phyloP scores from a whole-genome alignment of 345 rosid species.

The Citrus maxima region DNA sequence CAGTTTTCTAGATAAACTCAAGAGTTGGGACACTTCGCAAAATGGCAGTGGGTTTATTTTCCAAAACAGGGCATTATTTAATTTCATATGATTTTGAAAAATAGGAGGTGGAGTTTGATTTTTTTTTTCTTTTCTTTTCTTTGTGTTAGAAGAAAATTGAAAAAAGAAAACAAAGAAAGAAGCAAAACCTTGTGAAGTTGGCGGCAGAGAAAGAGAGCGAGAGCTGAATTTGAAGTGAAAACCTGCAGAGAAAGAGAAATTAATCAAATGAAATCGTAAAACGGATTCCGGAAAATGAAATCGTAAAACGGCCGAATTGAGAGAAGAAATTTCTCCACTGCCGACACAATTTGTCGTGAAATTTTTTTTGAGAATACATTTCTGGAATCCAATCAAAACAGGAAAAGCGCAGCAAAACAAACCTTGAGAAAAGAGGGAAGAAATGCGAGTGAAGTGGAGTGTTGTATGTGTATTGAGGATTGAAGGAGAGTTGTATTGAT shows the following conservation, averaged over 20 bases:
- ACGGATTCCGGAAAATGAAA: not conserved
- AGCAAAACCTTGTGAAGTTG: not conserved
- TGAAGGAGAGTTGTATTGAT: too few species aligned
- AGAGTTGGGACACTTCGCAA: not conserved
- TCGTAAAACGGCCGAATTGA: not conserved
- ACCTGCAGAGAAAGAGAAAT: not conserved
- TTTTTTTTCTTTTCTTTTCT: not conserved
- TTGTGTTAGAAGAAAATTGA: too few species aligned
- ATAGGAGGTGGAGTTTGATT: not conserved
- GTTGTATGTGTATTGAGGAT: too few species aligned
- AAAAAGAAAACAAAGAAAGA: too few species aligned
- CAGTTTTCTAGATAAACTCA: not conserved
- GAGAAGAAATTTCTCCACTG: too few species aligned
- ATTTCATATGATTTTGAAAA: not conserved
- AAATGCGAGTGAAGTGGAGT: too few species aligned
- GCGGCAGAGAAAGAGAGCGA: not conserved
- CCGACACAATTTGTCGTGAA: too few species aligned
- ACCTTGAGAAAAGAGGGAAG: too few species aligned
- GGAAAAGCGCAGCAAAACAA: too few species aligned
- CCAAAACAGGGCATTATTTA: not conserved
- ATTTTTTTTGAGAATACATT: too few species aligned
- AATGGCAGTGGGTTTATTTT: not conserved
- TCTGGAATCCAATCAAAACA: too few species aligned
- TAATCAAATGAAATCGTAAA: not conserved
- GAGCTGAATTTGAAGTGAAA: not conserved